Base-by-base conservation (phyloP, 352 stramenopile species). In the Phytophthora melonis region DNA sequence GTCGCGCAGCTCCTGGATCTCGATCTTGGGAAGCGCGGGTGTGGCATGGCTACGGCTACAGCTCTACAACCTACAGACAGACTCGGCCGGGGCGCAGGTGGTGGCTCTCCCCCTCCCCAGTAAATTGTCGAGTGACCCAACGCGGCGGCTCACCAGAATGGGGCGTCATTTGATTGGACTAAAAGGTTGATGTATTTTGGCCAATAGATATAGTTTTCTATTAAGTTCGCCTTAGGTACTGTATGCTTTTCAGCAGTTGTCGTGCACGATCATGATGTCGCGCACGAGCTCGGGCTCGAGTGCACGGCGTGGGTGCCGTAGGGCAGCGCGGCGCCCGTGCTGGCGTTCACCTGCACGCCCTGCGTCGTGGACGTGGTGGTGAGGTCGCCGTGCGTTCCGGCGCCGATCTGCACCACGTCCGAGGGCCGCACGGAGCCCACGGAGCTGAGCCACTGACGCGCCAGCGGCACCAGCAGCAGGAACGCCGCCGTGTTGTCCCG, bases 1-100 rank as follows among this genome's bases (percentile, higher is more conserved):
- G 55, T 98, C 94, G 72, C 95, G 93, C 45, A 99, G 72, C 81
- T 99, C 96, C 72, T 97, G 91, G 43, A 98, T 87, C 32, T 99
- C 86, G 66, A 99, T 90, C 86, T 99, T 98, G 23, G 97, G 97
- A 95, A 97, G 61, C 89, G 88, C 70, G 87, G 89, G 78, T 97
- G 92, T 62, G 90, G 88, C 90, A 96, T 96, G 19, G 55, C 63
- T 60, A 5, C 36, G 3, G 16, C 13, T 16, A 45, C 13, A 45
- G 55, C 59, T n/a, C n/a, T n/a, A n/a, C n/a, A n/a, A 21, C 9
- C 25, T n/a, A n/a, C 13, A 30, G 39, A 18, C 43, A n/a, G 55
- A 66, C 64, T 70, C 30, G 10, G 23, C 39, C 39, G 11, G 30
- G 30, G 30, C 36, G 36, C 23, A 49, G 14, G 45, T 30, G 57